phyloP scores from a whole-genome alignment of 140 eudicot species.

The Senecio squalidus region DNA sequence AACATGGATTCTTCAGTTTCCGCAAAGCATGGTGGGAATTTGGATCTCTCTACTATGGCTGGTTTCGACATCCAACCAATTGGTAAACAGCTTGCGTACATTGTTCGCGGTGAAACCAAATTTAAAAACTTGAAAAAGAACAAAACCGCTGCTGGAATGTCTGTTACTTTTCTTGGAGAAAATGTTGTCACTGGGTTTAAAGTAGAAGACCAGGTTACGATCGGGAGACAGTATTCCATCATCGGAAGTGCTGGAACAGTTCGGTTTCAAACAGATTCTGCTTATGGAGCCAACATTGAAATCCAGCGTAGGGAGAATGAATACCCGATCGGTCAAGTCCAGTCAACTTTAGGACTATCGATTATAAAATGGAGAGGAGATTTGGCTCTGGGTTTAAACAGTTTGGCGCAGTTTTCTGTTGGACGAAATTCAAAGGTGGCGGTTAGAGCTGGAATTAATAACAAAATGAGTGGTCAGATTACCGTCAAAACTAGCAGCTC shows the following conservation, averaged over 20 bases:
- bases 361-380: slow-evolving; percentile 92
- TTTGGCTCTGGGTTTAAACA: slow-evolving; percentile 65
- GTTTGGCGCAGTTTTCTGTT: slow-evolving; percentile 63
- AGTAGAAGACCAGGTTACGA: slow-evolving; percentile 65
- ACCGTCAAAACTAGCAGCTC: slow-evolving; percentile 91
- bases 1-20: slow-evolving; percentile 81
- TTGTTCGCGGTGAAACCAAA: slow-evolving; percentile 79
- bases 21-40: slow-evolving; percentile 73
- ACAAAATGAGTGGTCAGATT: slow-evolving; percentile 81
- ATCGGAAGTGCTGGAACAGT: slow-evolving; percentile 85
- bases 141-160: slow-evolving; percentile 76
- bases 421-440: slow-evolving; percentile 84
- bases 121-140: slow-evolving; percentile 72
- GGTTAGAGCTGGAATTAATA: slow-evolving; percentile 76
- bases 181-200: slow-evolving; percentile 78
- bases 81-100: slow-evolving; percentile 85
- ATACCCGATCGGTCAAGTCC: slow-evolving; percentile 79
- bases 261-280: slow-evolving; percentile 65
- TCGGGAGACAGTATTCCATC: slow-evolving; percentile 67
- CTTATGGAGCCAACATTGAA: slow-evolving; percentile 93
- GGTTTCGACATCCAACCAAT: slow-evolving; percentile 86
- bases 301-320: slow-evolving; percentile 66
- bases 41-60: slow-evolving; percentile 68
- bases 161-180: slow-evolving; percentile 82
- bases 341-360: slow-evolving; percentile 55